Base-by-base conservation (phyloP, 768 basidiomycete genomes). In the Psilocybe tampanensis region DNA sequence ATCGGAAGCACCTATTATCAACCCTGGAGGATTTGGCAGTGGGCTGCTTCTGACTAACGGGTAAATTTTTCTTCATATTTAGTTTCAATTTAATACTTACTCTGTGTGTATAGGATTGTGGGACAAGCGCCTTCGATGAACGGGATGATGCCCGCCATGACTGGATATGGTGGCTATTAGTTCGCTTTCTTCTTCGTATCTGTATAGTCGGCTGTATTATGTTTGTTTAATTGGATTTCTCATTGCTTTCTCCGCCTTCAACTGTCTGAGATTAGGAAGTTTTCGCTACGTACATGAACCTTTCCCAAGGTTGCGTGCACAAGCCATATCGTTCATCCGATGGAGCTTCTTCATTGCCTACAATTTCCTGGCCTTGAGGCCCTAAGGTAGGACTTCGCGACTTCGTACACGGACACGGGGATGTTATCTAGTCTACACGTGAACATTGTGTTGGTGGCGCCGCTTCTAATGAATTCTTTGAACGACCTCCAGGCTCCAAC, bases 1-100 rank as follows among this genome's bases (percentile, higher is more conserved):
- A 65, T 84, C 92, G 12, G 87, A 92, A 55, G 85, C 86, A 51
- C 89, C 90, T 5, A 92, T 96, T 63, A 92, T 96, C 74, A 94
- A 94, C 68, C 91, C 92, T 54, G 90, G 88, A 34, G 81, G 82
- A 43, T 80, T 86, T 58, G 80, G 86, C 32, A 56, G 60, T 24
- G 78, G 74, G 47, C 70, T 88, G 23, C 74, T 92, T 64, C 76
- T 94, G 54, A 94, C 92, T 26, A 89, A 91, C 64, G 90, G 89
- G 74, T 87, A 80, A 60, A 86, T 49, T 44, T 19, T 8, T 21
- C 12, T 22, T 26, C 26, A 33, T 54, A 51, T n/a, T 29, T 18
- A 2, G 47, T 32, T 18, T 13, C 36, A 13, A 50, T 39, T 66
- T 53, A 61, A 57, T 47, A 18, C 41, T 26, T 2, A 15, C 21